Conservation (phyloP, 441 rosid species). For the Brassica hybrid region DNA sequence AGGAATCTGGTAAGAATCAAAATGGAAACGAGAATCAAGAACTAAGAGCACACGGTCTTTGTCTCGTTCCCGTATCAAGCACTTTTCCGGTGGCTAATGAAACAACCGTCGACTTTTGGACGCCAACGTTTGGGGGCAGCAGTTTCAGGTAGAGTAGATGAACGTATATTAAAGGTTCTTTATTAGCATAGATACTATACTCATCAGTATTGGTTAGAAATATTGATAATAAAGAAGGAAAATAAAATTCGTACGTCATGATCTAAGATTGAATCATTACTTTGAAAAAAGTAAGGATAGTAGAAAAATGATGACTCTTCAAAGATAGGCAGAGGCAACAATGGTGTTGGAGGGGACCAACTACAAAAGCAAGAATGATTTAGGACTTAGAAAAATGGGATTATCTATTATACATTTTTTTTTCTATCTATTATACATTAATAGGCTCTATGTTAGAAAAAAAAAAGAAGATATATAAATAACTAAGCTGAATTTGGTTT, state of each 20-base stretch:
- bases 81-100: slow-evolving; percentile 71
- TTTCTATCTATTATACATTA: slow-evolving; percentile 11
- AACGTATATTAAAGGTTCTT: slow-evolving; percentile 39
- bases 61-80: slow-evolving; percentile 70
- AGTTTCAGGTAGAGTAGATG: slow-evolving; percentile 57
- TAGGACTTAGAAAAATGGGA: slow-evolving; percentile 49
- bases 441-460: slow-evolving; percentile 6
- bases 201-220: slow-evolving; percentile 31
- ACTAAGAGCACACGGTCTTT: slow-evolving; percentile 63
- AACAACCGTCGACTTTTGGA: slow-evolving; percentile 74
- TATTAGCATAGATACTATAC: slow-evolving; percentile 38
- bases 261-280: slow-evolving; percentile 44
- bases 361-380: slow-evolving; percentile 58
- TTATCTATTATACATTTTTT: slow-evolving; percentile 10
- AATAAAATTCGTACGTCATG: slow-evolving; percentile 36
- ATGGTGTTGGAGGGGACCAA: slow-evolving; percentile 60
- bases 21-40: slow-evolving; percentile 43
- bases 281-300: slow-evolving; percentile 36
- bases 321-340: slow-evolving; percentile 55
- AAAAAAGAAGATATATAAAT: slow-evolving; percentile 25
- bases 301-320: slow-evolving; percentile 47
- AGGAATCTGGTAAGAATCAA: slow-evolving; percentile 33
- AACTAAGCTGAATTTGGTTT: slow-evolving; percentile 25
- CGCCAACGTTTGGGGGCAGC: slow-evolving; percentile 69
- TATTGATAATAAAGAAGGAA: slow-evolving; percentile 42